These are phyloP conservation scores for Phoenix roebelenii DNA, from an alignment of 176 grass and related monocot species.

Conservation along the genomic window DNA sequence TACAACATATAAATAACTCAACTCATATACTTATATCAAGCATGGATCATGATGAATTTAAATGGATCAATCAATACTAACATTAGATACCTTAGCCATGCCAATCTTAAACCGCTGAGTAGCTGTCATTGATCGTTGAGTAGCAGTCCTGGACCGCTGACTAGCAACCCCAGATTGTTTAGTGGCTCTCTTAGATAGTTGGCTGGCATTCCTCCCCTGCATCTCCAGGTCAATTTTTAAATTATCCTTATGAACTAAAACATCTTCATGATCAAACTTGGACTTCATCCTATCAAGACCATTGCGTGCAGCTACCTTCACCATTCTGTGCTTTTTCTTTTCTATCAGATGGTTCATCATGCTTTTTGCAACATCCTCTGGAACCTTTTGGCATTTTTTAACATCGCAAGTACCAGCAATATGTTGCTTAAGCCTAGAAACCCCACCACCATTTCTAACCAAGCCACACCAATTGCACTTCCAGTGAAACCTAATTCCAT, in stretches of 20 bases:
- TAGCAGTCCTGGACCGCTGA: not conserved
- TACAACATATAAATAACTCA: no score
- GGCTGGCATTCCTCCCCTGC: not conserved
- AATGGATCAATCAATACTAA: no score
- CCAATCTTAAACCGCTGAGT: not conserved
- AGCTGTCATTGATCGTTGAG: not conserved
- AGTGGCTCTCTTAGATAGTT: not conserved
- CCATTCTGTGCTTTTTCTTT: not conserved
- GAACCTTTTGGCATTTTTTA: conserved; percentile 4
- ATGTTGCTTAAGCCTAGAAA: conserved; percentile 9
- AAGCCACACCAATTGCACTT: conserved; percentile 16
- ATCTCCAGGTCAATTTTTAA: not conserved
- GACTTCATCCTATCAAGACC: not conserved
- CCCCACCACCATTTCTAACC: conserved; percentile 6
- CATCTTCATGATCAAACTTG: not conserved
- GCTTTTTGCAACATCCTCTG: conserved; percentile 2
- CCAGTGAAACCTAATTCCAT: conserved; percentile 10
- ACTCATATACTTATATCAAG: no score
- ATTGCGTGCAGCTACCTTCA: not conserved
- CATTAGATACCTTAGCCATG: no score
- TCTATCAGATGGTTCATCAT: conserved; percentile 4
- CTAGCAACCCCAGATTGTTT: not conserved
- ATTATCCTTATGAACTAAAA: not conserved
- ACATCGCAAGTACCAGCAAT: not conserved
- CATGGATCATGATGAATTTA: no score